A percentile compares a stretch with the other conserved stretches of the same genome.
Conservation (phyloP, 768 basidiomycete species). For the Boletellus emodensis region DNA sequence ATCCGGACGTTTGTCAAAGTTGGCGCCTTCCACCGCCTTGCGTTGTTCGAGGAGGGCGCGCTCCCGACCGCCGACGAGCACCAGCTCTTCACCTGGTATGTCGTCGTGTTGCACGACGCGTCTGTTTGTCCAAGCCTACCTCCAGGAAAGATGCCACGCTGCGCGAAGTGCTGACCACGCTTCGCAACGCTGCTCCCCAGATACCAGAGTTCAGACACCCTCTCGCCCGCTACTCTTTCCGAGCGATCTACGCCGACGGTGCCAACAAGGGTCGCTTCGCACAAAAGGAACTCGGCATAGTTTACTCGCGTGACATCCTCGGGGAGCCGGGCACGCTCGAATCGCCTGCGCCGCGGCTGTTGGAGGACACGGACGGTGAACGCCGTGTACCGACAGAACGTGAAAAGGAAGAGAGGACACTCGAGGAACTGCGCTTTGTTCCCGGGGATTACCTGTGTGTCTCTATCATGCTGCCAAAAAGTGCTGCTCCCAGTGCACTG, state of each 20-base stretch:
- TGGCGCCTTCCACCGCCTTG: conserved; percentile 68
- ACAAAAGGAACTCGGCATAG: conserved; percentile 75
- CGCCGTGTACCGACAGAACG: conserved; percentile 36
- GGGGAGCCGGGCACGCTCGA: conserved; percentile 70
- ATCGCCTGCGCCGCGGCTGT: conserved; percentile 54
- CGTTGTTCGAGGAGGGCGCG: conserved; percentile 72
- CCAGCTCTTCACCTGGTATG: conserved; percentile 77
- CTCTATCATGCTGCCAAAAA: conserved; percentile 73
- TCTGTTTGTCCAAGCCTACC: background rate
- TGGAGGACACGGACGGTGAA: conserved; percentile 45
- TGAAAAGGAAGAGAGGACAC: conserved; percentile 62
- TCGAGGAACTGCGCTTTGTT: conserved; percentile 76
- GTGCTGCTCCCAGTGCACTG: conserved; percentile 38
- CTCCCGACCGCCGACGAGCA: conserved; percentile 79
- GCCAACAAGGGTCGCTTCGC: conserved; percentile 67
- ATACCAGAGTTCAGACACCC: conserved; percentile 75
- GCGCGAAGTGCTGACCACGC: conserved; percentile 71
- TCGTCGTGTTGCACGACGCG: background rate
- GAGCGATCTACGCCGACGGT: conserved; percentile 73
- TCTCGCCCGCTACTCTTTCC: conserved; percentile 77
- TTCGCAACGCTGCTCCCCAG: conserved; percentile 67
- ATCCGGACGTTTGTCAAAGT: conserved; percentile 81
- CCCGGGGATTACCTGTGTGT: conserved; percentile 79
- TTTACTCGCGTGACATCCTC: conserved; percentile 81
- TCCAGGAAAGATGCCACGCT: conserved; percentile 79